Conservation (phyloP, 2,329 filamentous ascomycete species). For the Colletotrichum sp. region DNA sequence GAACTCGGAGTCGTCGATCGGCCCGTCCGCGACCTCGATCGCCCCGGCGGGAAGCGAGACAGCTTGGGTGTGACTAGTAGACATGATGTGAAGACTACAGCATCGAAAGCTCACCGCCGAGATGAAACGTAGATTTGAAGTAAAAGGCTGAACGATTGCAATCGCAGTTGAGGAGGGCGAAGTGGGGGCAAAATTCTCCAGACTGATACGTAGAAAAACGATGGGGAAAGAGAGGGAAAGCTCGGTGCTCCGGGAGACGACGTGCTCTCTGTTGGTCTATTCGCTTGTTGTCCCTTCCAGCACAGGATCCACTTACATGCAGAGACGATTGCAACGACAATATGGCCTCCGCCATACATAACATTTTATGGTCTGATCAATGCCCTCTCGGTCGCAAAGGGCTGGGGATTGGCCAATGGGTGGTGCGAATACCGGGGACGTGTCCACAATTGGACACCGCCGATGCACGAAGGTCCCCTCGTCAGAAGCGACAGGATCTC, state of each 20-base stretch:
- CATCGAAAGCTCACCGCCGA: background rate
- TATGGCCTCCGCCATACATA: background rate
- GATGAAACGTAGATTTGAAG: background rate
- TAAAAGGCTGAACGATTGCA: background rate
- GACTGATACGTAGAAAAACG: background rate
- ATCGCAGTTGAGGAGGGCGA: background rate
- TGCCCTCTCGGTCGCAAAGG: background rate
- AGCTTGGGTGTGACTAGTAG: background rate
- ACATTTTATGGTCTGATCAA: background rate
- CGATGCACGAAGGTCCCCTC: background rate
- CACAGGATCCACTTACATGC: background rate
- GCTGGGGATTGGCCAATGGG: background rate
- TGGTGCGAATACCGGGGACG: background rate
- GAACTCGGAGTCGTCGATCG: constrained; percentile 5
- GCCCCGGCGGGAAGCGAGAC: background rate
- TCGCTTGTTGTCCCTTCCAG: background rate
- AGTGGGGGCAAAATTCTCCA: background rate
- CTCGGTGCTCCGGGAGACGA: background rate
- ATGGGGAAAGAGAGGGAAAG: background rate
- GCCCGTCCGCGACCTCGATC: background rate
- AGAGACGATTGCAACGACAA: background rate
- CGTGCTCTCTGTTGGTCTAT: background rate
- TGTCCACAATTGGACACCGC: background rate
- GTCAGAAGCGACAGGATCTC: no score
- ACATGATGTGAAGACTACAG: background rate